Percentiles rank a stretch among this genome's conserved stretches.
phyloP scores from a whole-genome alignment of 75 land plant genomes.

The Picea glauca region DNA sequence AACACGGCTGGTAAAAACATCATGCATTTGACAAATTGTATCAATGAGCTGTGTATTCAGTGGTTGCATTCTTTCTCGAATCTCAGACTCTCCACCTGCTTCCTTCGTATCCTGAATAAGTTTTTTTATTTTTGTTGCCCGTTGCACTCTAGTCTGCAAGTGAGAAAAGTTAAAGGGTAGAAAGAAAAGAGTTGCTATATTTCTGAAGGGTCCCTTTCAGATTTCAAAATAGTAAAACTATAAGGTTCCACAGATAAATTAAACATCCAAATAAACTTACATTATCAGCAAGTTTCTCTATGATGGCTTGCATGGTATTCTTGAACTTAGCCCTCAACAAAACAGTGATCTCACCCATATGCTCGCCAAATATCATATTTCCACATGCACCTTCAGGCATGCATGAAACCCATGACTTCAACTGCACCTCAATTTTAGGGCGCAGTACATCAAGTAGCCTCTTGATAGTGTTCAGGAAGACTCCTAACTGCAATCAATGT shows the following conservation, averaged over 20 bases:
- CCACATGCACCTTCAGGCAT: constrained; percentile 45
- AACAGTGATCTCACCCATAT: constrained; percentile 78
- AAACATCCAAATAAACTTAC: constrained; percentile 33
- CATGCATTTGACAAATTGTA: constrained; percentile 69
- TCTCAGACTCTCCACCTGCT: constrained; percentile 67
- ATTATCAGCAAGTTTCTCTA: constrained; percentile 92
- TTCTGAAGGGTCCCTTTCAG: not conserved
- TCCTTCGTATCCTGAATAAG: constrained; percentile 86
- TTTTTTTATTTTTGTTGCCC: constrained; percentile 73
- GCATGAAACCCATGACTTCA: constrained; percentile 83
- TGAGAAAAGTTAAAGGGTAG: not conserved
- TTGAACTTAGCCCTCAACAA: constrained; percentile 82
- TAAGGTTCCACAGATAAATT: not conserved
- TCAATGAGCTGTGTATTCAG: constrained; percentile 57
- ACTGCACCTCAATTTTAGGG: constrained; percentile 74
- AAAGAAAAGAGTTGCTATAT: not conserved
- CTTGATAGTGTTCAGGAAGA: constrained; percentile 81
- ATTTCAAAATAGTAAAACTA: not conserved
- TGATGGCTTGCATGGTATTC: constrained; percentile 78
- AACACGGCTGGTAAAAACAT: constrained; percentile 70
- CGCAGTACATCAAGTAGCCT: constrained; percentile 74
- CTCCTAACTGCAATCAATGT: constrained; percentile 60
- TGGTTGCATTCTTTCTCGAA: constrained; percentile 82
- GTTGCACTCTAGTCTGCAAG: constrained; percentile 65
- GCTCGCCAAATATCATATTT: constrained; percentile 58